These are phyloP conservation scores for Teratosphaeria viscida DNA, from an alignment of 2,329 filamentous ascomycete genomes.

Conservation along the genomic window DNA sequence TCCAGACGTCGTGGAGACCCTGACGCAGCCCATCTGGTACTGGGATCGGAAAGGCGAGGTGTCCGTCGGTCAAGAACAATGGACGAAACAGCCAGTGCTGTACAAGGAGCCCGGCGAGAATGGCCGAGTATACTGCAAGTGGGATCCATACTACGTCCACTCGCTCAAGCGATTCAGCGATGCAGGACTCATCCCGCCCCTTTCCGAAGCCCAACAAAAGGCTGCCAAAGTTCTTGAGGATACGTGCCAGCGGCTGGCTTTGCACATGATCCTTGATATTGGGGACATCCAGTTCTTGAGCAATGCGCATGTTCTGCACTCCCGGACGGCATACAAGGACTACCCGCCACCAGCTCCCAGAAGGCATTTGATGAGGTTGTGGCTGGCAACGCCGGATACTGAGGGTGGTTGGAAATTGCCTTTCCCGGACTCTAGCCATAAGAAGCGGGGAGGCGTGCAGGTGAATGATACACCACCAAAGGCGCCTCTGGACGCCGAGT, in stretches of 20 bases:
- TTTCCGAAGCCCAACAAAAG: slow-evolving; percentile 58
- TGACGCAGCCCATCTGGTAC: slow-evolving; percentile 76
- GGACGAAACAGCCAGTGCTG: slow-evolving; percentile 41
- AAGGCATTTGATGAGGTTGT: slow-evolving; percentile 71
- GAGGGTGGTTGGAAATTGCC: slow-evolving; percentile 82
- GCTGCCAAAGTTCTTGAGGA: slow-evolving; percentile 63
- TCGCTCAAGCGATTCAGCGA: slow-evolving; percentile 64
- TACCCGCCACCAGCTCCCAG: slow-evolving; percentile 51
- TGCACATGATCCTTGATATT: slow-evolving; percentile 80
- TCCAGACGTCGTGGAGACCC: slow-evolving; percentile 65
- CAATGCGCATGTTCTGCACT: slow-evolving; percentile 72
- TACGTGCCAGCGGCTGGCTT: slow-evolving; percentile 59
- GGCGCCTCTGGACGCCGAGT: slow-evolving; percentile 5
- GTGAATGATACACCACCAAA: slow-evolving; percentile 58
- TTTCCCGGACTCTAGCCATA: slow-evolving; percentile 69
- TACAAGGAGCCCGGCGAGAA: slow-evolving; percentile 56
- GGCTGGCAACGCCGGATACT: slow-evolving; percentile 69
- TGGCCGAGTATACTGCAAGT: slow-evolving; percentile 67
- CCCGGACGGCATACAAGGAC: slow-evolving; percentile 70
- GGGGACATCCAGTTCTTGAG: slow-evolving; percentile 82
- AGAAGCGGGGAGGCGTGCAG: slow-evolving; percentile 82
- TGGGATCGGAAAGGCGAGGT: slow-evolving; percentile 85
- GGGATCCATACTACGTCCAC: slow-evolving; percentile 80
- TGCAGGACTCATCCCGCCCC: slow-evolving; percentile 61
- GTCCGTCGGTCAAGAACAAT: slow-evolving; percentile 54